Base-by-base conservation (phyloP, 75 land plant species). In the Picea sitchensis region DNA sequence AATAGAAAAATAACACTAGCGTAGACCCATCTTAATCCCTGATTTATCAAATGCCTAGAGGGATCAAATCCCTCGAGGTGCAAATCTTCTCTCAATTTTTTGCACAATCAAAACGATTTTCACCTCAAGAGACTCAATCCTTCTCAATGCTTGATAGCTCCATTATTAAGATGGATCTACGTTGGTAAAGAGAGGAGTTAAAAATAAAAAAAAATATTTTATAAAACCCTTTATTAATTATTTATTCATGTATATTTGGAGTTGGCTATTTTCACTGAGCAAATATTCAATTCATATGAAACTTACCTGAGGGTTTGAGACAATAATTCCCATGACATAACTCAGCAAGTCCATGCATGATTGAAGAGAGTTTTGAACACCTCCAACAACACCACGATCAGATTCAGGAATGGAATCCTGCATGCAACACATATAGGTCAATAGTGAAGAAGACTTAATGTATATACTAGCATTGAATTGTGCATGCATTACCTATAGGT, bases 311-410 rank as follows among this genome's bases (percentile, higher is more conserved):
- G 99, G 99, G 71, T 90, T 78, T 21, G 93, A 84, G 34, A 96
- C 81, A 12, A 96, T 83, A 41, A 94, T 90, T 76, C 92, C 99
- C 87, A 91, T 86, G 23, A 91, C 82, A 78, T 89, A 94, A 59
- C 88, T 80, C 80, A 96, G 61, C 88, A 96, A 82, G 65, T 91
- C 93, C 87, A 92, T 62, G 23, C 82, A 80, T 18, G 99, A 94
- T 63, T 96, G 98, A 65, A 96, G 87, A n/a, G 98, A 94, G 74
- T 86, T 92, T 65, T 96, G 99, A 41, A 94, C 99, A 0, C 99
- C 99, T 69, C 95, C 99, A 12, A 96, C 98, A 6, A 91, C 85
- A 62, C 98, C 94, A 32, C 99, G 92, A 59, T 96, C 98, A 23
- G 89, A 80, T 73, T 94, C 98, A 13, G 98, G 90, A 32, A 96